Conservation (phyloP, 2,329 filamentous ascomycete genomes). For the Xylariales sp. region DNA sequence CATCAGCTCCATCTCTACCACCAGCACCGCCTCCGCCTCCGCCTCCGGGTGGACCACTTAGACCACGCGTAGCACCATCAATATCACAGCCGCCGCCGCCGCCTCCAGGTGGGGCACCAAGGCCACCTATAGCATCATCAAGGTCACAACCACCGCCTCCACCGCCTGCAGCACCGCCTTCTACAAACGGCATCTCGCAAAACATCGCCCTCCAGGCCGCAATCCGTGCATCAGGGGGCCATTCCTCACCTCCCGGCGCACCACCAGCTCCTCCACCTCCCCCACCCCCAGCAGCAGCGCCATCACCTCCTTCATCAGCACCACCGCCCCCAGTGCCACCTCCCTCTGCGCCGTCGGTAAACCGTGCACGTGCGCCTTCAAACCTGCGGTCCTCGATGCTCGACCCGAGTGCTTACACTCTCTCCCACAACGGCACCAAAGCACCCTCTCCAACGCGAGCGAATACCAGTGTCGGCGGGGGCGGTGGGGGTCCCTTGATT, state of each 20-base stretch:
- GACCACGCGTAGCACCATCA: conserved; percentile 20
- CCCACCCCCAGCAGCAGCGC: conserved; percentile 31
- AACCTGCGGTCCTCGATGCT: conserved; percentile 58
- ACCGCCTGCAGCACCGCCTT: conserved; percentile 21
- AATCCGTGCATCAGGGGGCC: conserved; percentile 30
- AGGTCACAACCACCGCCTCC: conserved; percentile 32
- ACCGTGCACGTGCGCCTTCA: conserved; percentile 37
- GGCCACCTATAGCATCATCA: conserved; percentile 15
- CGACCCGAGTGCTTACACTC: conserved; percentile 72
- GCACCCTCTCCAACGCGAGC: conserved; percentile 34
- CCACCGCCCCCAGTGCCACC: conserved; percentile 21
- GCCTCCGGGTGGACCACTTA: conserved; percentile 20
- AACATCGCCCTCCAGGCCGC: conserved; percentile 37
- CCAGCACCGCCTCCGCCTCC: conserved; percentile 29
- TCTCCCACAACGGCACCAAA: conserved; percentile 56
- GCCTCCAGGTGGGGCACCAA: conserved; percentile 30
- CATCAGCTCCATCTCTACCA: conserved; percentile 25
- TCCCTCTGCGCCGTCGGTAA: conserved; percentile 25
- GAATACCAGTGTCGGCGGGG: conserved; percentile 36
- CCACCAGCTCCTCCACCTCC: conserved; percentile 30
- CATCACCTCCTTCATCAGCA: conserved; percentile 36
- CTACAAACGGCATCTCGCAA: conserved; percentile 23
- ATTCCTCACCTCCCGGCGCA: conserved; percentile 27
- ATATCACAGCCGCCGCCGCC: conserved; percentile 30
- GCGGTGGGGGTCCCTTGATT: conserved; percentile 17